Base-by-base conservation (phyloP, 371 early-diverging fungal genomes). In the Saksenaea oblongispora region DNA sequence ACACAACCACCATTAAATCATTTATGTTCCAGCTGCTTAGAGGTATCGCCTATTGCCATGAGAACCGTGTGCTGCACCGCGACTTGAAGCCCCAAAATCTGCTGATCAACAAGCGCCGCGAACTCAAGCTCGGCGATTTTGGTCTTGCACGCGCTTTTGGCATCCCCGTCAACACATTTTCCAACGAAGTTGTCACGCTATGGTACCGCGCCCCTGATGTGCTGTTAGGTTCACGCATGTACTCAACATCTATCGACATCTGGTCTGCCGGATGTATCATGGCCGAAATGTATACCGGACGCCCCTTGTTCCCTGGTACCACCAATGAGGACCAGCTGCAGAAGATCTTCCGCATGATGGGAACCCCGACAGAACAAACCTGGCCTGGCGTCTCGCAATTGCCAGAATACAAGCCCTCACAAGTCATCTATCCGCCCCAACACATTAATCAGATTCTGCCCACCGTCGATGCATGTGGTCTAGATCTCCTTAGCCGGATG, bases 261-360 rank as follows among this genome's bases (percentile, higher is more conserved):
- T 99, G 99, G 99, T 95, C 96, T 14, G 91, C 95, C 3, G 99
- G 99, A 5, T 99, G 99, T 79, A 99, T 98, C 72, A 89, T 98
- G 87, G 95, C 95, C 42, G 99, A 98, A 71, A 96, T 95, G 92
- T 92, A 86, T 64, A 83, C 91, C 4, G 98, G 99, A 1, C 74
- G 92, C 42, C 98, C 99, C 2, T 78, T 99, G 36, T 99, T 98
- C 73, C 95, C 98, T 14, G 99, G 99, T 42, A 91, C 91, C 39
- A 93, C 90, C 66, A 95, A 92, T 64, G 86, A 90, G 60, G 97
- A 98, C 77, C 96, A 98, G 74, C 79, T 98, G 34, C 65, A 86
- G 61, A 88, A 89, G 74, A 97, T 98, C 53, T 96, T 95, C 80
- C 84, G 91, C 47, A 74, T 92, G 34, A 82, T 95, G 81, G 96